Conservation (phyloP, 1,284 basidiomycete species). For the Boletus semigastroideus region DNA sequence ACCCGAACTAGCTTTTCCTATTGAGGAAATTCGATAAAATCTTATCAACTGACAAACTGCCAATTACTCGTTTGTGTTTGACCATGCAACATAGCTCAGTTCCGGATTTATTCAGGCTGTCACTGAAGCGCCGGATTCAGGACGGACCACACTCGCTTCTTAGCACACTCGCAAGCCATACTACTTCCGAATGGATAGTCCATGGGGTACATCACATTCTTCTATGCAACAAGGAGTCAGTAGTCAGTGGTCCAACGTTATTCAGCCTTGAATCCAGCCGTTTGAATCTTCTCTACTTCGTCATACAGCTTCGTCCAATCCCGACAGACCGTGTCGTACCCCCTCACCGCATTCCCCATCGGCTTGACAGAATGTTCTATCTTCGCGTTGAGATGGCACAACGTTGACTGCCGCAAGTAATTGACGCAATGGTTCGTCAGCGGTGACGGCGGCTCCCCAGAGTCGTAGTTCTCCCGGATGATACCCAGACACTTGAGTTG, state of each 20-base stretch:
- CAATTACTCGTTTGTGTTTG: background rate
- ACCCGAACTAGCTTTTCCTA: background rate
- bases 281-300: conserved; percentile 16
- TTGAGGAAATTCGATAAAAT: too few relatives aligned
- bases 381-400: conserved; percentile 14
- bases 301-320: conserved; percentile 20
- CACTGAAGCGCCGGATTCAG: too few relatives aligned
- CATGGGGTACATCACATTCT: background rate
- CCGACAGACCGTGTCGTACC: conserved; percentile 15
- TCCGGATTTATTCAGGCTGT: background rate
- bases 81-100: background rate
- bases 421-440: conserved; percentile 16
- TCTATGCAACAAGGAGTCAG: background rate
- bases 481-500: conserved; percentile 17
- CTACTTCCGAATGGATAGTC: background rate
- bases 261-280: background rate
- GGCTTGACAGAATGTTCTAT: conserved; percentile 15
- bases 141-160: too few relatives aligned
- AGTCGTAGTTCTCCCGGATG: conserved; percentile 12
- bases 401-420: conserved; percentile 15
- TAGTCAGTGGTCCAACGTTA: background rate
- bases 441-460: conserved; percentile 7
- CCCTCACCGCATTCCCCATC: conserved; percentile 9
- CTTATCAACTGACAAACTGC: background rate
- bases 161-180: background rate